These are phyloP conservation scores for Aspergillus brunneoviolaceus DNA, from an alignment of 2,329 filamentous ascomycete species.

Conservation along the genomic window DNA sequence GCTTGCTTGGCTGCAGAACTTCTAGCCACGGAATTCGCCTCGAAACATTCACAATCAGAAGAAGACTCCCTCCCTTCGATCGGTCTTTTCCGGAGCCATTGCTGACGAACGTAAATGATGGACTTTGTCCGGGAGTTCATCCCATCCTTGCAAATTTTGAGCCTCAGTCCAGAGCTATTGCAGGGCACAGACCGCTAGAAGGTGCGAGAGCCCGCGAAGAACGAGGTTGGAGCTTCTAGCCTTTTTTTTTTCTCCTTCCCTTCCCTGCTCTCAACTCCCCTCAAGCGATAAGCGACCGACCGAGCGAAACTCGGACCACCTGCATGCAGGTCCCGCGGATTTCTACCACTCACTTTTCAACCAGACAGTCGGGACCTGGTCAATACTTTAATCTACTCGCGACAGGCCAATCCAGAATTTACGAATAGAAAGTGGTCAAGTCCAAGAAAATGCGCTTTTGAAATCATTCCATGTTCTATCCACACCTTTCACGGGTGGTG, in stretches of 20 bases:
- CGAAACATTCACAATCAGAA: not conserved
- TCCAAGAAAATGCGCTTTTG: not conserved
- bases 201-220: not conserved
- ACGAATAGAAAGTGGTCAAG: no score
- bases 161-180: not conserved
- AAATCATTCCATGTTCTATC: not conserved
- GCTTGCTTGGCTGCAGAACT: not conserved
- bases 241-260: no score
- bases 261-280: not conserved
- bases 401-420: no score
- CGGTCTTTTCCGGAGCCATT: not conserved
- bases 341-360: not conserved
- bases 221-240: not conserved
- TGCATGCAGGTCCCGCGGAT: not conserved
- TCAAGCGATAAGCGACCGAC: not conserved
- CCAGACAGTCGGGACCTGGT: not conserved
- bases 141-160: not conserved
- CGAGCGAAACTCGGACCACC: not conserved
- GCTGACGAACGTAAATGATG: no score
- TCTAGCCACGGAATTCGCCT: not conserved
- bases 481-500: not conserved
- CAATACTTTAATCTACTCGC: no score
- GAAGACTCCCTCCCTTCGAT: not conserved
- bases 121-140: no score
- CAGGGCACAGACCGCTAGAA: slow-evolving; percentile 6